Conservation (phyloP, 176 grass and related monocot genomes). For the Bothriochloa decipiens region DNA sequence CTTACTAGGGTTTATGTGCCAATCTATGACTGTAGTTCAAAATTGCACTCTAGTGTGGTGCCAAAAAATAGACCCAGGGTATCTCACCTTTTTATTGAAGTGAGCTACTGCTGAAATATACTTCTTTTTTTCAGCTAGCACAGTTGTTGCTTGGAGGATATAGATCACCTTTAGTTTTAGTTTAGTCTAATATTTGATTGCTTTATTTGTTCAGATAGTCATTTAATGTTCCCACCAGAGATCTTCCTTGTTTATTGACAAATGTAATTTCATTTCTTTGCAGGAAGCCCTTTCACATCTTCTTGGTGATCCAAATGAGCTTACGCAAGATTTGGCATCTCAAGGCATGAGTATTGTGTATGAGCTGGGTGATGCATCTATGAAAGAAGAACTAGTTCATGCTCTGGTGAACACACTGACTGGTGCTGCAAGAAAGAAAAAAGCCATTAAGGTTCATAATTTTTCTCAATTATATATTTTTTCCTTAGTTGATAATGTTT, state of each 20-base stretch:
- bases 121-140: slow-evolving; percentile 28
- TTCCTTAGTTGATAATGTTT: slow-evolving; percentile 21
- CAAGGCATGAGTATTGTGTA: slow-evolving; percentile 99
- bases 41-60: neutral
- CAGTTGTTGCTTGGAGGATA: slow-evolving; percentile 9
- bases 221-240: slow-evolving; percentile 4
- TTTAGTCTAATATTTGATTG: neutral
- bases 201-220: slow-evolving; percentile 9
- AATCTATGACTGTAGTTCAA: slow-evolving; percentile 13
- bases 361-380: slow-evolving; percentile 92
- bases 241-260: slow-evolving; percentile 8
- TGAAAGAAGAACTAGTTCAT: slow-evolving; percentile 86
- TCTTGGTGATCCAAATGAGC: slow-evolving; percentile 94
- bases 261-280: slow-evolving; percentile 43
- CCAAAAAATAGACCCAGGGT: neutral
- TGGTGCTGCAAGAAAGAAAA: slow-evolving; percentile 90
- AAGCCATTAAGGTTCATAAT: slow-evolving; percentile 74
- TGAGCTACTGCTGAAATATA: slow-evolving; percentile 22
- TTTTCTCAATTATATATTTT: slow-evolving; percentile 29
- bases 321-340: slow-evolving; percentile 97
- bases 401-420: slow-evolving; percentile 91
- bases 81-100: slow-evolving; percentile 11
- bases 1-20: slow-evolving; percentile 9
- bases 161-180: neutral
- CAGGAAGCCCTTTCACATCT: slow-evolving; percentile 95